A percentile compares a stretch with the other conserved stretches of the same genome.
Evolutionary conservation across 768 basidiomycete genomes (phyloP).

Genomic region (Chalciporus sphaerocephalus): DNA sequence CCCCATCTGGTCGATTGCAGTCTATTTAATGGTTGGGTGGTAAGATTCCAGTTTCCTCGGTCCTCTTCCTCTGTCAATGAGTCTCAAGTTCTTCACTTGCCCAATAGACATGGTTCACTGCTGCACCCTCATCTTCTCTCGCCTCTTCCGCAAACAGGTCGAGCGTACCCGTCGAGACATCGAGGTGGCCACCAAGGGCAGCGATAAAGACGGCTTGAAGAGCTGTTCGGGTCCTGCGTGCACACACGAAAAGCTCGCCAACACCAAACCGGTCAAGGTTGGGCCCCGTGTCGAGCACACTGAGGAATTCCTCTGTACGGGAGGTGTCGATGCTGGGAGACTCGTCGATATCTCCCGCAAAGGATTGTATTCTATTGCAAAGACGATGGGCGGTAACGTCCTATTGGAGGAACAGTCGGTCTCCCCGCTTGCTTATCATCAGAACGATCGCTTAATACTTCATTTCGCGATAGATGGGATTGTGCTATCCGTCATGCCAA

Average conservation of each 20-base stretch:
- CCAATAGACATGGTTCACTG: conserved; percentile 27
- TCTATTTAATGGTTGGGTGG: conserved; percentile 21
- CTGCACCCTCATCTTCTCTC: conserved; percentile 21
- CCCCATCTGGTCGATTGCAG: conserved; percentile 12
- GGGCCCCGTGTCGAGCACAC: conserved; percentile 35
- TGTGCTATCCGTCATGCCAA: conserved; percentile 33
- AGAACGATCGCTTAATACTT: conserved; percentile 11
- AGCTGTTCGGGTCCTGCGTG: conserved; percentile 33
- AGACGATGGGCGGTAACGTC: conserved; percentile 35
- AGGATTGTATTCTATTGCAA: conserved; percentile 30
- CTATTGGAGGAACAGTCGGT: conserved; percentile 35
- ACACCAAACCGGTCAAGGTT: conserved; percentile 22
- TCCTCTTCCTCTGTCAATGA: conserved; percentile 18
- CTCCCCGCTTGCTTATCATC: conserved; percentile 14
- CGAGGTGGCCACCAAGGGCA: conserved; percentile 18
- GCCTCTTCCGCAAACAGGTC: conserved; percentile 19
- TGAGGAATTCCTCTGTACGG: conserved; percentile 33
- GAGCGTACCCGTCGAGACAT: conserved; percentile 18
- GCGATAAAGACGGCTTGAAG: conserved; percentile 25
- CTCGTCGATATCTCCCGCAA: conserved; percentile 34
- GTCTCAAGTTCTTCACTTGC: conserved; percentile 16
- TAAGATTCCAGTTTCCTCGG: conserved; percentile 9
- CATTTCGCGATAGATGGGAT: conserved; percentile 31
- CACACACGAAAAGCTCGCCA: conserved; percentile 24
- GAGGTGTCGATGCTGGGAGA: conserved; percentile 34